Percentiles rank a stretch among this genome's conserved stretches.
Conservation (phyloP, 352 stramenopile genomes). For the Globisporangium viniferum region DNA sequence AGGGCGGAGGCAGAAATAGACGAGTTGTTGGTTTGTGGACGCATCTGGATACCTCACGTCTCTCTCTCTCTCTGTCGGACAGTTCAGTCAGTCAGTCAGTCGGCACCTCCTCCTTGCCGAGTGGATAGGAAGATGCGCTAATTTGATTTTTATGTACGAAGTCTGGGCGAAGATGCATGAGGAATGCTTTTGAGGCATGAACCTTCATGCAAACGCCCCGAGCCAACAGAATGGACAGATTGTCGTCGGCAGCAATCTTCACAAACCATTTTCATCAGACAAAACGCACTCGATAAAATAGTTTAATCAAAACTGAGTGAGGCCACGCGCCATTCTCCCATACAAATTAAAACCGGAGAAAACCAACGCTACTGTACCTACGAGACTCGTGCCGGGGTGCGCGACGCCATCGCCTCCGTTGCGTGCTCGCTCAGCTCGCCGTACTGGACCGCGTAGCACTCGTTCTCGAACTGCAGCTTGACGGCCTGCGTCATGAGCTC, state of each 20-base stretch:
- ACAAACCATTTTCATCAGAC: background rate
- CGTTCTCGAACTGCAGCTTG: slow-evolving; percentile 69
- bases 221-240: background rate
- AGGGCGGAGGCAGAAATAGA: background rate
- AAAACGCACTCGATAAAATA: slow-evolving; percentile 9
- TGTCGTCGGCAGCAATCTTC: background rate
- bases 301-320: background rate
- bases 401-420: slow-evolving; percentile 10
- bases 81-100: background rate
- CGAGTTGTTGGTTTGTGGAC: background rate
- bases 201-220: background rate
- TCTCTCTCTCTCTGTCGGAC: background rate
- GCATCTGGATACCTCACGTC: background rate
- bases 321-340: background rate
- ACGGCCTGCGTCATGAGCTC: slow-evolving; percentile 79
- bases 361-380: background rate
- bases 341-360: background rate
- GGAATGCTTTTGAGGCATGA: no score
- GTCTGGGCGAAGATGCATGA: background rate
- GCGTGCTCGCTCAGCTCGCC: slow-evolving; percentile 22
- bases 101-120: background rate
- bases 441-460: slow-evolving; percentile 47
- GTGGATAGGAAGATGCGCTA: background rate
- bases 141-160: slow-evolving; percentile 6
- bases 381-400: slow-evolving; percentile 5